Base-by-base conservation (phyloP, 2,329 filamentous ascomycete genomes). In the Fusarium tuaranense region DNA sequence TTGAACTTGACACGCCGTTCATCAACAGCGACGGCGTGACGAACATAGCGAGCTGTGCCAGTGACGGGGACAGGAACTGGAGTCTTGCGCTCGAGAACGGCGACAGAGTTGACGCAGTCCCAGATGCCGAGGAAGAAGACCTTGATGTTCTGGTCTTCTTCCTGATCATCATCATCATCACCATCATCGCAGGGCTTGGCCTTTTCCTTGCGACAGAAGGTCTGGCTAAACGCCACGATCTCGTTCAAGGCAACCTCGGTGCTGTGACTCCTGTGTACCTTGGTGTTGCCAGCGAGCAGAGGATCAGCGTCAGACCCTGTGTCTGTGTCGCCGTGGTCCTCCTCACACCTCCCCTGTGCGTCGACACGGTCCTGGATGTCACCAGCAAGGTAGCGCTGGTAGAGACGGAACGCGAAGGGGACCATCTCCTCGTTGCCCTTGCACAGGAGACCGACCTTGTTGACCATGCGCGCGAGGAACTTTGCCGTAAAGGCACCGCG, bases 1-100 rank as follows among this genome's bases (percentile, higher is more conserved):
- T 88, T 88, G 82, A 89, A 90, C 77, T 90, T 89, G 68, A 88
- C 84, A 7, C 88, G 86, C 1, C 87, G 83, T 76, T 90, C 88
- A 70, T 89, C 87, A 14, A 89, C 83, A 6, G 87, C 84, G 4
- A 89, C 86, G 2, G 88, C 88, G 64, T 90, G 88, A 2, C 88
- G 84, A 32, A 89, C 84, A 60, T 84, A 84, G 7, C 80, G 74
- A 2, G 87, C 87, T 4, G 86, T 85, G 3, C 86, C 82, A 30
- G 76, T 77, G 0, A 84, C 82, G 0, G 82, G 79, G 2, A 83
- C 80, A 6, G 84, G 85, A 30, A 82, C 78, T n/a, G 79, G 82
- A 27, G 82, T 80, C 64, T 81, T 84, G 0, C 75, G 78, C 68
- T 85, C 84, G 30, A 86, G 69, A 16, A 85, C 81, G 8, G 84